Evolutionary conservation across 345 rosid genomes (phyloP).

Genomic region (Gossypium rotundifolium): DNA sequence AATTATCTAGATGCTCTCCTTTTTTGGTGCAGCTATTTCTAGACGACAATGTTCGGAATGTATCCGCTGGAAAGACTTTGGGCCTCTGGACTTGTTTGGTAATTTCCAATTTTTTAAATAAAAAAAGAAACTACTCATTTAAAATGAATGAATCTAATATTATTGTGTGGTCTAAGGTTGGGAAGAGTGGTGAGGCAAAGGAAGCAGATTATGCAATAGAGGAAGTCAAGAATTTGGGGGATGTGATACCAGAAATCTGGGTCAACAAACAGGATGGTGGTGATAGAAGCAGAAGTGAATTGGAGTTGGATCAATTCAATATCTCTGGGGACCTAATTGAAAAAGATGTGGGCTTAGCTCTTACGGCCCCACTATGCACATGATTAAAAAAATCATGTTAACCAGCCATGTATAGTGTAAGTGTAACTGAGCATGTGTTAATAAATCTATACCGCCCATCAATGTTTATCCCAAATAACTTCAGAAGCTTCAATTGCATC

Average conservation of each 20-base stretch:
- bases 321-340: not conserved
- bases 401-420: too few relatives aligned
- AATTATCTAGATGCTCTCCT: not conserved
- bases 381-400: not conserved
- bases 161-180: conserved; percentile 37
- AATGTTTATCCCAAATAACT: too few relatives aligned
- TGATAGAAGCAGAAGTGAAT: conserved; percentile 30
- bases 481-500: too few relatives aligned
- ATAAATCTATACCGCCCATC: too few relatives aligned
- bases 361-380: not conserved
- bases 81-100: conserved; percentile 79
- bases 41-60: conserved; percentile 66
- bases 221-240: conserved; percentile 31
- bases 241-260: conserved; percentile 75
- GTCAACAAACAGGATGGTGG: conserved; percentile 19
- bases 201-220: conserved; percentile 72
- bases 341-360: not conserved
- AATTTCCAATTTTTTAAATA: not conserved
- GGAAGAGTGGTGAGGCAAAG: conserved; percentile 47
- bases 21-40: conserved; percentile 48
- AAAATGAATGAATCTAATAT: not conserved
- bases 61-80: conserved; percentile 64
- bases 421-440: too few relatives aligned
- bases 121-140: not conserved
- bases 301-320: conserved; percentile 22